These are phyloP conservation scores for Shiraia bambusicola DNA, from an alignment of 2,329 filamentous ascomycete species.

Conservation along the genomic window DNA sequence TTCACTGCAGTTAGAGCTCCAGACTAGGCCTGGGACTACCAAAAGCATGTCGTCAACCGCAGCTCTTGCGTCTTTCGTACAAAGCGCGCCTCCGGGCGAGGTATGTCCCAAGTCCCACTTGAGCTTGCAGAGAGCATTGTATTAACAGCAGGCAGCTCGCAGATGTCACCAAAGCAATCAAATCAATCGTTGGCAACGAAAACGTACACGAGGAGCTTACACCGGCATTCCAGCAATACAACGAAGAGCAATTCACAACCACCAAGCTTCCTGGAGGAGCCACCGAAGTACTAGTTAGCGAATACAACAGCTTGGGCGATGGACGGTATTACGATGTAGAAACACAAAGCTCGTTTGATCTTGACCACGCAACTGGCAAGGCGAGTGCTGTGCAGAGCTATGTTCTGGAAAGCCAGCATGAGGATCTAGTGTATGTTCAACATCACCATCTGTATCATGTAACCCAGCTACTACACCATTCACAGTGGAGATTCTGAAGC, in stretches of 20 bases:
- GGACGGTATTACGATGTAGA: conserved; percentile 89
- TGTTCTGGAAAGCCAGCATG: conserved; percentile 72
- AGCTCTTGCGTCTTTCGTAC: conserved; percentile 73
- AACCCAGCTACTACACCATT: not conserved
- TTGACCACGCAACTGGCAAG: conserved; percentile 84
- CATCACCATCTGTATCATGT: not conserved
- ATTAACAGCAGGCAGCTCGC: conserved; percentile 62
- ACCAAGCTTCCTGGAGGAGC: conserved; percentile 86
- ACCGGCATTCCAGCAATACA: conserved; percentile 90
- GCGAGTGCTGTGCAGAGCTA: conserved; percentile 80
- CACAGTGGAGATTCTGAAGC: not conserved
- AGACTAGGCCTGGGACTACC: not conserved
- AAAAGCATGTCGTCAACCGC: conserved; percentile 39
- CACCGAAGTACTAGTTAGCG: conserved; percentile 77
- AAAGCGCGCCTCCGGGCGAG: conserved; percentile 94
- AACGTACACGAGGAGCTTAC: conserved; percentile 69
- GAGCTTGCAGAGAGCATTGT: conserved; percentile 1
- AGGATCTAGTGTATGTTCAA: conserved; percentile 72
- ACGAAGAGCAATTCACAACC: conserved; percentile 88
- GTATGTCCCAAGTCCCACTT: conserved; percentile 53
- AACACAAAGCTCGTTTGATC: conserved; percentile 82
- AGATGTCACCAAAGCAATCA: conserved; percentile 92
- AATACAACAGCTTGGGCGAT: conserved; percentile 77
- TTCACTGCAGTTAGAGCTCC: not conserved
- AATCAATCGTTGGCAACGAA: conserved; percentile 73